Evolutionary conservation across 2,329 filamentous ascomycete species (phyloP), one percentile per base, ranked within the genome.

Genomic region (Leptographium procerum): DNA sequence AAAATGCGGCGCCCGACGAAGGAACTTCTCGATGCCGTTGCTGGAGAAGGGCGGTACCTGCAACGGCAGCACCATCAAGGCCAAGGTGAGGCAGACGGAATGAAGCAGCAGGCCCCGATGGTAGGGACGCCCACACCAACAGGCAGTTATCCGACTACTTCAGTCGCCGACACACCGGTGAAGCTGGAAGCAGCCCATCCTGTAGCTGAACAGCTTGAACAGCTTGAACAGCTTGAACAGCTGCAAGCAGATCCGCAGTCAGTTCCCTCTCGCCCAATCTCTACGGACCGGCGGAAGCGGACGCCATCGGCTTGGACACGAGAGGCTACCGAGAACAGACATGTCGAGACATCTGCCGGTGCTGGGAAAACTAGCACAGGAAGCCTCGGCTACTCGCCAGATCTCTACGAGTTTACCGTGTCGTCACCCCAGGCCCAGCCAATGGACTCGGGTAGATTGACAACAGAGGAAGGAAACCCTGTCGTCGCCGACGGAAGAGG

Each of bases 1-100:
- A 94, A 94, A 73, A 91, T 94, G 88, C 81, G 89, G 60, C 81
- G 89, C 60, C 88, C 89, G 26, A 88, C 86, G 1, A 89, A 89
- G 67, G 83, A 89, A 63, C 71, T 91, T 11, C 81, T 86, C 40
- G 87, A 91, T 69, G 88, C 88, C 1, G 88, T 92, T 16, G 72
- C 79, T 13, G 83, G 81, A n/a, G 81, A 86, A 64, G 80, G 78
- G 34, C 84, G 79, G 66, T 75, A 77, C 60, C 66, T 69, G 59
- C 76, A 63, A 29, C 66, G 66, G 40, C 61, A 64, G 6, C 58
- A 34, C 9, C 47, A 40, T 11, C 58, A 43, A 47, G n/a, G 31
- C 22, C 28, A 26, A 36, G n/a, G 24, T 28, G 22, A 50, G 6
- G 16, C 7, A 1, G 40, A 52, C 11, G 36, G 8, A 16, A 36